A percentile compares a stretch with the other conserved stretches of the same genome.
Evolutionary conservation across 2,329 filamentous ascomycete species (phyloP).

Genomic region (Lasiodiplodia citricola): DNA sequence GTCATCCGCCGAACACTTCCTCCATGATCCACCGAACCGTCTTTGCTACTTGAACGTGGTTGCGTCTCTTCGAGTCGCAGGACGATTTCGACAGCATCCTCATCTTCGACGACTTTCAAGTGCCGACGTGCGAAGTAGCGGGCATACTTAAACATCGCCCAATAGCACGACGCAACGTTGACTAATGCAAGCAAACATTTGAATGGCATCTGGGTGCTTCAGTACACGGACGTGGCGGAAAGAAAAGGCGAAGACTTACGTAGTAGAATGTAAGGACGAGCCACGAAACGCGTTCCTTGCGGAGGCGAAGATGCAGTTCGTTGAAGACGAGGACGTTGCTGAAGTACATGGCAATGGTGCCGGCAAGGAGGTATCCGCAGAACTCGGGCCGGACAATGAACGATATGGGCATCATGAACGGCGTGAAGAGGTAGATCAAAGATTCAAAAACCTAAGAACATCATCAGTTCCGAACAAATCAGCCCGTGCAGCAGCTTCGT

Average conservation of each 20-base stretch:
- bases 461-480: too few relatives aligned
- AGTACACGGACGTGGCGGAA: background rate
- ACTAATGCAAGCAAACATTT: background rate
- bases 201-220: background rate
- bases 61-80: background rate
- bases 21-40: too few relatives aligned
- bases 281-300: background rate
- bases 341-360: background rate
- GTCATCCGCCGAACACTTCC: too few relatives aligned
- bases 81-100: background rate
- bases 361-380: background rate
- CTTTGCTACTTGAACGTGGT: constrained; percentile 21
- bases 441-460: background rate
- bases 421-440: background rate
- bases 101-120: background rate
- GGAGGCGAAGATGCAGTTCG: background rate
- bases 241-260: background rate
- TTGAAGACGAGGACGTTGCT: background rate
- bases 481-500: too few relatives aligned
- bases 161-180: background rate
- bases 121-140: background rate
- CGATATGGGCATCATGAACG: background rate
- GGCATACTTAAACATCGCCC: background rate
- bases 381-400: background rate
- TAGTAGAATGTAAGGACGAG: background rate